Conservation (phyloP, 2,329 filamentous ascomycete species). For the Penicillium sp. region DNA sequence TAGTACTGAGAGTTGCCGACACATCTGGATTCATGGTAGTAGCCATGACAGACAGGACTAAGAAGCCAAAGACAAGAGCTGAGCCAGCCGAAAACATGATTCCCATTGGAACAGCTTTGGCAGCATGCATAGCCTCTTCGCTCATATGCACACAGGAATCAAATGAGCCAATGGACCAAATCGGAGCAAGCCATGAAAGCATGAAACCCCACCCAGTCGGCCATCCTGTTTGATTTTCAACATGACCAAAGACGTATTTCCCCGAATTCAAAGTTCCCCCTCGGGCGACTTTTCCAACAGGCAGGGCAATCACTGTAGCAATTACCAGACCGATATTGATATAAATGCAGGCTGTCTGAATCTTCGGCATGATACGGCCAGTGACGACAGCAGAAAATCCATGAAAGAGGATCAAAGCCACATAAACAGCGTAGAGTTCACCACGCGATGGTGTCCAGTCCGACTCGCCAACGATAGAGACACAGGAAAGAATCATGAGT, state of each 20-base stretch:
- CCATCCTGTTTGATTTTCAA: slow-evolving; percentile 65
- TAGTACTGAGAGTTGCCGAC: slow-evolving; percentile 53
- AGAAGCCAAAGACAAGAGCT: slow-evolving; percentile 56
- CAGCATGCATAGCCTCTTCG: slow-evolving; percentile 66
- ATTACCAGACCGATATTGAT: slow-evolving; percentile 63
- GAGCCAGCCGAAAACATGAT: slow-evolving; percentile 51
- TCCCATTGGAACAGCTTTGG: slow-evolving; percentile 57
- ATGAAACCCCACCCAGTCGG: slow-evolving; percentile 65
- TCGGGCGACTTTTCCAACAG: slow-evolving; percentile 53
- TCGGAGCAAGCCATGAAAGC: slow-evolving; percentile 65
- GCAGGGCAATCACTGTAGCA: slow-evolving; percentile 63
- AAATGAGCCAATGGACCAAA: slow-evolving; percentile 64
- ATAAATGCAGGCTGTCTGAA: slow-evolving; percentile 63
- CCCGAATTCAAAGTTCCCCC: slow-evolving; percentile 43
- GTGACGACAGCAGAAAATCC: slow-evolving; percentile 60
- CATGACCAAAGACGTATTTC: slow-evolving; percentile 61
- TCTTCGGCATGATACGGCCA: slow-evolving; percentile 63
- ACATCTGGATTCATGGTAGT: slow-evolving; percentile 61
- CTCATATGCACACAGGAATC: slow-evolving; percentile 66
- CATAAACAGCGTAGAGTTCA: slow-evolving; percentile 63
- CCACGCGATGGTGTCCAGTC: slow-evolving; percentile 63
- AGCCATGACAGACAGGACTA: slow-evolving; percentile 64
- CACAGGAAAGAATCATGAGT: slow-evolving; percentile 57
- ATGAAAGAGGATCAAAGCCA: slow-evolving; percentile 60
- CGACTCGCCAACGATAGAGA: slow-evolving; percentile 63